Conservation (phyloP, 768 basidiomycete species). For the Boletus vinaceobasis region DNA sequence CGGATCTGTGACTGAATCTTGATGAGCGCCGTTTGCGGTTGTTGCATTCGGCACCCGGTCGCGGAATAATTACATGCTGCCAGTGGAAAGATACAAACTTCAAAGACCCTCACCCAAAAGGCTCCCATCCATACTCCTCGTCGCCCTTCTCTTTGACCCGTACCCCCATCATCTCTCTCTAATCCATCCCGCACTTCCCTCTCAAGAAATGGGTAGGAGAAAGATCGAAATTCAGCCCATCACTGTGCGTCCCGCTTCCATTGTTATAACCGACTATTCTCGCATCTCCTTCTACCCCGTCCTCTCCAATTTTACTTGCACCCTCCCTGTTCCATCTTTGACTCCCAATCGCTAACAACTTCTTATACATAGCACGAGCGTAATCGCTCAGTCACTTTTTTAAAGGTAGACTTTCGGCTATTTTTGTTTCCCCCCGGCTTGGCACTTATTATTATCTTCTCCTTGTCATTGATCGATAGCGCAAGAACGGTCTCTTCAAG, state of each 20-base stretch:
- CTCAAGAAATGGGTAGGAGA: slow-evolving; percentile 59
- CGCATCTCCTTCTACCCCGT: slow-evolving; percentile 10
- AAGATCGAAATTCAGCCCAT: slow-evolving; percentile 85
- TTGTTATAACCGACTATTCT: slow-evolving; percentile 19
- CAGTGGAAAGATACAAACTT: slow-evolving; percentile 34
- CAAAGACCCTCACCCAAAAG: slow-evolving; percentile 32
- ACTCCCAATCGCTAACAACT: slow-evolving; percentile 29
- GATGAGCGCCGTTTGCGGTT: slow-evolving; percentile 36
- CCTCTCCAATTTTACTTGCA: slow-evolving; percentile 31
- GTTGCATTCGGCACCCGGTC: slow-evolving; percentile 37
- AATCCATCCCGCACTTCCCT: background rate
- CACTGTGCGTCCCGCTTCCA: slow-evolving; percentile 48
- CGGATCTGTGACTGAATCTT: slow-evolving; percentile 30
- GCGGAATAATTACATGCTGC: slow-evolving; percentile 38
- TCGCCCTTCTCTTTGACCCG: slow-evolving; percentile 15
- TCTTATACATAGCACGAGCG: slow-evolving; percentile 76
- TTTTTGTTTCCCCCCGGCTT: slow-evolving; percentile 48
- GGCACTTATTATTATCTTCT: slow-evolving; percentile 35
- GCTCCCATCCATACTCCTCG: slow-evolving; percentile 28
- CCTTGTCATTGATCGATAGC: slow-evolving; percentile 41
- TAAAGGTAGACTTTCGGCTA: slow-evolving; percentile 73
- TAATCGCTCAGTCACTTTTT: slow-evolving; percentile 87
- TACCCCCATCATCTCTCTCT: slow-evolving; percentile 20
- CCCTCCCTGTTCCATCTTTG: slow-evolving; percentile 30
- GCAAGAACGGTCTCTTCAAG: slow-evolving; percentile 89